Base-by-base conservation (phyloP, 352 stramenopile genomes). In the Thalassiosira livingstoniorum region DNA sequence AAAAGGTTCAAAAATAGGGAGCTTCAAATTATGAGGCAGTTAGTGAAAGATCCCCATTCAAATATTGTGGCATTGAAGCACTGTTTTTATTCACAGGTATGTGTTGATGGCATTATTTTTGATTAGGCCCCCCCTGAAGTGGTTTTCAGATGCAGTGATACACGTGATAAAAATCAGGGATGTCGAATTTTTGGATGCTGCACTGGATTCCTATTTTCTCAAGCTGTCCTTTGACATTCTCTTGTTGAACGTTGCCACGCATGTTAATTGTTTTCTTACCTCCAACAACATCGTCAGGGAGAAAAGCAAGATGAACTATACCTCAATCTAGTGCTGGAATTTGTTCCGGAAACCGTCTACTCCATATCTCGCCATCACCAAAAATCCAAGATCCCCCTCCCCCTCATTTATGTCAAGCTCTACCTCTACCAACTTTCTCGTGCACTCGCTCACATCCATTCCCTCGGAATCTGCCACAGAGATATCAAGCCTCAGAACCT, bases 401-500 rank as follows among this genome's bases (percentile, higher is more conserved):
- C 98, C 39, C 89, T 98, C 42, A 87, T 98, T 58, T 97, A 98
- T 69, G 97, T 99, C 53, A 99, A 99, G 92, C 91, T 99, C n/a
- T 99, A 99, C 92, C 97, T 99, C 47, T 99, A 99, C 90, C 98
- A 99, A 92, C 97, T 99, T 47, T 99, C 95, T 64, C 94, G 98
- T 57, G 95, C 97, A 21, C 88, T 99, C 57, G 97, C 96, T 18
- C 99, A 99, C 90, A 99, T 99, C 80, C 98, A 99, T 84, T 94
- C 94, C 4, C 94, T 97, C 35, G 98, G 97, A 43, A 99, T 99
- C 72, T 99, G 97, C 85, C 98, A 99, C 87, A 95, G 97, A 43
- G 98, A 99, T 87, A 99, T 99, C 83, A 99, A 99, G 91, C 98
- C 98, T 34, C 98, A 99, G 87, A 99, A 99, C 87, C 80, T 99